These are phyloP conservation scores for Pterulicium gracile DNA, from an alignment of 1,284 basidiomycete species.

Conservation along the genomic window DNA sequence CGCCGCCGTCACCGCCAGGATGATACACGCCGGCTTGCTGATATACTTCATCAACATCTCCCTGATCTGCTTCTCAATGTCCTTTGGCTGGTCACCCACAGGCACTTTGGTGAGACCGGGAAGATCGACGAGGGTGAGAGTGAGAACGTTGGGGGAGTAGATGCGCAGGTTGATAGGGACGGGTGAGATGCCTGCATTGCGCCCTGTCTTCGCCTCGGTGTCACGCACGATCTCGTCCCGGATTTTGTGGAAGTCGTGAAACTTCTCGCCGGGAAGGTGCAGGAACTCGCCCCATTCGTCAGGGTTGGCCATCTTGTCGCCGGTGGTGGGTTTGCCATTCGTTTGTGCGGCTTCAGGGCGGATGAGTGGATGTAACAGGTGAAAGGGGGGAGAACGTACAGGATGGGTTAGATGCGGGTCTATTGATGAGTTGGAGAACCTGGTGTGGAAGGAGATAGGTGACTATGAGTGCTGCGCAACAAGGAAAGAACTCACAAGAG, in stretches of 20 bases:
- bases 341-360: constrained; percentile 5
- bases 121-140: constrained; percentile 93
- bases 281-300: constrained; percentile 99
- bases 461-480: constrained; percentile 2
- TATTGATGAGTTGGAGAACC: constrained; percentile 93
- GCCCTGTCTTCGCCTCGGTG: constrained; percentile 96
- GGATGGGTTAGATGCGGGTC: constrained; percentile 38
- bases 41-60: constrained; percentile 98
- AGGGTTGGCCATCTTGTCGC: constrained; percentile 69
- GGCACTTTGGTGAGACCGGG: constrained; percentile 96
- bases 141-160: constrained; percentile 94
- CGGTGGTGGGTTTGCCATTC: constrained; percentile 14
- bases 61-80: constrained; percentile 95
- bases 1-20: constrained; percentile 92
- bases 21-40: constrained; percentile 80
- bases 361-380: constrained; percentile 8
- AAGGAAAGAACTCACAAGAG: constrained; percentile 43
- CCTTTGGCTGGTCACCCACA: constrained; percentile 94
- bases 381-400: constrained; percentile 4
- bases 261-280: constrained; percentile 92
- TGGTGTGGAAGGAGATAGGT: constrained; percentile 18
- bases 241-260: constrained; percentile 96
- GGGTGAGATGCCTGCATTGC: constrained; percentile 94
- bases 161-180: constrained; percentile 95
- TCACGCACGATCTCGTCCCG: constrained; percentile 93